These are phyloP conservation scores for Trametes versicolor DNA, from an alignment of 1,284 basidiomycete species.

Conservation along the genomic window DNA sequence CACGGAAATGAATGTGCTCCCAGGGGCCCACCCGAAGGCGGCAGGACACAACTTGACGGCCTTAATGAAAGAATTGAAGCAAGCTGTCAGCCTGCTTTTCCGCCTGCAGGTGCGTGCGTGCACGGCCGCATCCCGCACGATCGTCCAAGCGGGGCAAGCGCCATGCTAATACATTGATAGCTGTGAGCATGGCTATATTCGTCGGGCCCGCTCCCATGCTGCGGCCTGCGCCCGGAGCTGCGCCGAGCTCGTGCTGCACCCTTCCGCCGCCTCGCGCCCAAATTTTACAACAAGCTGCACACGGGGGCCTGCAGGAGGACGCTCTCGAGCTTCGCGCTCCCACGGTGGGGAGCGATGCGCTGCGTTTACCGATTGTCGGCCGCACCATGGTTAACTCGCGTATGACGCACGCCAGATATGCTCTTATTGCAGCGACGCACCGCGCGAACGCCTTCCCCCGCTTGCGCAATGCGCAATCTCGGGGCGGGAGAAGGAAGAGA, in stretches of 20 bases:
- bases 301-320: constrained; percentile 21
- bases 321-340: constrained; percentile 19
- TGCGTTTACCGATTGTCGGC: constrained; percentile 29
- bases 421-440: constrained; percentile 26
- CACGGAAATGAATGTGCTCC: constrained; percentile 1
- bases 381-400: constrained; percentile 22
- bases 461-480: constrained; percentile 25
- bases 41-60: constrained; percentile 5
- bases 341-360: constrained; percentile 25
- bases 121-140: not conserved
- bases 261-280: not conserved
- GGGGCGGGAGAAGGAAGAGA: constrained; percentile 26
- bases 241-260: constrained; percentile 22
- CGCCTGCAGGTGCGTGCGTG: constrained; percentile 11
- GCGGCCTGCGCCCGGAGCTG: constrained; percentile 23
- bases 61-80: constrained; percentile 17
- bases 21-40: not conserved
- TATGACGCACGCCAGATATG: constrained; percentile 20
- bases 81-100: constrained; percentile 3
- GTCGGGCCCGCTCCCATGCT: constrained; percentile 25
- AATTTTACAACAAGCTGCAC: not conserved
- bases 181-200: constrained; percentile 21
- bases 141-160: constrained; percentile 19
- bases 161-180: constrained; percentile 26
- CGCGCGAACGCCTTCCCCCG: constrained; percentile 26